Percentiles rank a stretch among this genome's conserved stretches.
Conservation (phyloP, 768 basidiomycete species). For the Podaxis carcinomalis region DNA sequence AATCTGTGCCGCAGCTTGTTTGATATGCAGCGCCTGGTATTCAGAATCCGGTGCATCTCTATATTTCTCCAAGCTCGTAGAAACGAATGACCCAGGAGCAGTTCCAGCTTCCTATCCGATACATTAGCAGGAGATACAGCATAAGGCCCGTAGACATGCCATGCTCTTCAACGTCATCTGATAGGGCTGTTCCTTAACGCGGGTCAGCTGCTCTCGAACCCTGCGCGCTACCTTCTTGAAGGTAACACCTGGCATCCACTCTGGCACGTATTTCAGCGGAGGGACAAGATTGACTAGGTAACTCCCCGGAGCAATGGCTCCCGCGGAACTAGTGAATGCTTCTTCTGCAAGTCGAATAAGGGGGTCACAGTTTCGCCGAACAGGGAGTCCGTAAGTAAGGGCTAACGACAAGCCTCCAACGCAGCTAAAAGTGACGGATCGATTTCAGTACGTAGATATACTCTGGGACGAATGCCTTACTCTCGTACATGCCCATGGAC, state of each 20-base stretch:
- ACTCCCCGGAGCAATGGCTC: neutral
- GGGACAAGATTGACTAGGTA: conserved; percentile 2
- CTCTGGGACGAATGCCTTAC: neutral
- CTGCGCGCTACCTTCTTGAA: conserved; percentile 1
- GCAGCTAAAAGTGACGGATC: neutral
- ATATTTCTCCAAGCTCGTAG: neutral
- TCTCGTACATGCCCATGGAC: conserved; percentile 3
- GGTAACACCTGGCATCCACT: conserved; percentile 1
- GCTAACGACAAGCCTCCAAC: neutral
- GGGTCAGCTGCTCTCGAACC: neutral
- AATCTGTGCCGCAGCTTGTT: neutral
- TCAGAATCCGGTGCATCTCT: neutral
- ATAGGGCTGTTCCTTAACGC: neutral
- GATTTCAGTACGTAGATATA: neutral
- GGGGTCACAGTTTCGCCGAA: neutral
- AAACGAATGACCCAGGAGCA: neutral
- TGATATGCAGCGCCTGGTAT: neutral
- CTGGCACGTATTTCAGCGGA: neutral
- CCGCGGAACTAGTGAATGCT: neutral
- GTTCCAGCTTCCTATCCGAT: neutral
- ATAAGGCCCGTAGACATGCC: neutral
- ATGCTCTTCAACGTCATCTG: neutral
- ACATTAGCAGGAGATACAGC: neutral
- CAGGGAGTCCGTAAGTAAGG: conserved; percentile 1
- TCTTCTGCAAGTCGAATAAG: neutral